These are phyloP conservation scores for Firmiana major DNA, from an alignment of 345 rosid genomes.

Conservation along the genomic window DNA sequence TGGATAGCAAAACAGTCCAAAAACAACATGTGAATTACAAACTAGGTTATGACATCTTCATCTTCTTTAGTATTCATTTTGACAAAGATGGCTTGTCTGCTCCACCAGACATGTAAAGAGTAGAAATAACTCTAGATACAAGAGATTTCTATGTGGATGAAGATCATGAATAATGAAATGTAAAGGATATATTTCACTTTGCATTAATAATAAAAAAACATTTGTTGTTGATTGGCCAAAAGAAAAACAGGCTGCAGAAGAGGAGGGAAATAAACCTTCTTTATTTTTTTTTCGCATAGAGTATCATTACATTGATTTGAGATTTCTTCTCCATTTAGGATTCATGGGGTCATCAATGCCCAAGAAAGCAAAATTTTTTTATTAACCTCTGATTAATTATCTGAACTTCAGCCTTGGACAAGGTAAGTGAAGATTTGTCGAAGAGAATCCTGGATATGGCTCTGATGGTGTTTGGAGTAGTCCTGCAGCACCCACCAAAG, in stretches of 20 bases:
- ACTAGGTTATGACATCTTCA: too few species aligned
- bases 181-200: too few species aligned
- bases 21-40: too few species aligned
- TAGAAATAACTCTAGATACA: too few species aligned
- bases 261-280: not conserved
- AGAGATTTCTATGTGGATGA: too few species aligned
- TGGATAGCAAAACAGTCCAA: too few species aligned
- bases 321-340: not conserved
- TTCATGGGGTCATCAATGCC: not conserved
- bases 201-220: too few species aligned
- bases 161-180: too few species aligned
- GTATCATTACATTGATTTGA: not conserved
- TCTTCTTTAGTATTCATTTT: too few species aligned
- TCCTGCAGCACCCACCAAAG: conserved; percentile 89
- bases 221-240: too few species aligned
- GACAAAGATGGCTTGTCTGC: too few species aligned
- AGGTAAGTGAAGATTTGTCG: conserved; percentile 23
- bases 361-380: not conserved
- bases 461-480: conserved; percentile 72
- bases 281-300: not conserved
- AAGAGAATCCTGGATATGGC: conserved; percentile 50
- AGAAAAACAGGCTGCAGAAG: not conserved
- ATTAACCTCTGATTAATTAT: not conserved
- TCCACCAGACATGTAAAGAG: too few species aligned
- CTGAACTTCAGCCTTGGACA: conserved; percentile 15